Evolutionary conservation across 1,139 yeast genomes (phyloP).

Genomic region (Pichia sp.): DNA sequence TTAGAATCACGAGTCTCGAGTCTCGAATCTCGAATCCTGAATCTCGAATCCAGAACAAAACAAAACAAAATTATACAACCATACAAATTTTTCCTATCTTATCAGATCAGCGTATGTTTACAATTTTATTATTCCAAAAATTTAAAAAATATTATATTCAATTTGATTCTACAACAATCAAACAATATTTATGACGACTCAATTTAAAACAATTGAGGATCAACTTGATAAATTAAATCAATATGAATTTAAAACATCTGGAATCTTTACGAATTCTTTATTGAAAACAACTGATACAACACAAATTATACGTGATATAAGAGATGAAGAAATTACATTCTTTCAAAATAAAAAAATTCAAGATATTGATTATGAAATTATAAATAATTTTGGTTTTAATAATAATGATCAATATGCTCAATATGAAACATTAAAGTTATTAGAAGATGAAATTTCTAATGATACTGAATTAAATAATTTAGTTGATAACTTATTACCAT

Average conservation of each 20-base stretch:
- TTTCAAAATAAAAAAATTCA: conserved; percentile 15
- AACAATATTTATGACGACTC: background rate
- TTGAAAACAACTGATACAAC: conserved; percentile 17
- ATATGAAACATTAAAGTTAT: conserved; percentile 6
- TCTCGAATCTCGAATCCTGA: too few relatives aligned
- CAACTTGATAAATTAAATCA: background rate
- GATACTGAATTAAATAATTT: background rate
- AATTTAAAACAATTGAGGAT: too few relatives aligned
- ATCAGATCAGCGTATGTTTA: too few relatives aligned
- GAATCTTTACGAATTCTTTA: conserved; percentile 16
- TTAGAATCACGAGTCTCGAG: too few relatives aligned
- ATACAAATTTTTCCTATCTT: too few relatives aligned
- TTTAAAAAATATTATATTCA: too few relatives aligned
- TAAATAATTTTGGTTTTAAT: conserved; percentile 1
- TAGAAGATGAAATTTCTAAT: conserved; percentile 3
- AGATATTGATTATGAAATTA: conserved; percentile 15
- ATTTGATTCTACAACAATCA: too few relatives aligned
- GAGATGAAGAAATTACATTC: conserved; percentile 15
- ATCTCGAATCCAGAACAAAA: too few relatives aligned
- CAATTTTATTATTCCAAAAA: too few relatives aligned
- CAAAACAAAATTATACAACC: too few relatives aligned
- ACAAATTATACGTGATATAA: conserved; percentile 16
- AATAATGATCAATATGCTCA: conserved; percentile 4
- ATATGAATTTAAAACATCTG: conserved; percentile 6
- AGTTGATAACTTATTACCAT: conserved; percentile 1